These are phyloP conservation scores for Talaromyces amestolkiae DNA, from an alignment of 2,329 filamentous ascomycete species.

Conservation along the genomic window DNA sequence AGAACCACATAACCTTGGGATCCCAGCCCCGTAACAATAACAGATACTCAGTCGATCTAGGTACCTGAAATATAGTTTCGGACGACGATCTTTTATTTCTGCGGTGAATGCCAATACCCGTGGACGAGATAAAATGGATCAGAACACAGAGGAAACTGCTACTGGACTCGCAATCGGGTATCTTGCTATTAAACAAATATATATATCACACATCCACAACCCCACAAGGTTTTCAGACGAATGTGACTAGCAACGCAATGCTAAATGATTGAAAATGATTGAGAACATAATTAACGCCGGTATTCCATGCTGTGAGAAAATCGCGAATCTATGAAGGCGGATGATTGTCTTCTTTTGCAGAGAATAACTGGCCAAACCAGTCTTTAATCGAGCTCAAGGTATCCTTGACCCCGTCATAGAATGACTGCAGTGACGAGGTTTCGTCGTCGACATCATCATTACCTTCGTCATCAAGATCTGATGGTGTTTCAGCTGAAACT, in stretches of 20 bases:
- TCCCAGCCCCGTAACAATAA: too few species aligned
- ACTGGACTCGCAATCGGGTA: neutral
- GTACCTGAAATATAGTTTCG: neutral
- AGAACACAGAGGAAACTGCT: neutral
- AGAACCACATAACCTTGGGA: neutral
- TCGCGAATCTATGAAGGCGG: neutral
- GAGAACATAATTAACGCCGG: neutral
- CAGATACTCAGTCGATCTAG: neutral
- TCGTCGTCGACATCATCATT: neutral
- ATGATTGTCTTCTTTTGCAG: slow-evolving; percentile 14
- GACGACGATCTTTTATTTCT: neutral
- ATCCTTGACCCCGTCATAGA: slow-evolving; percentile 17
- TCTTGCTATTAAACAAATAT: slow-evolving; percentile 4
- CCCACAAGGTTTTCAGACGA: neutral
- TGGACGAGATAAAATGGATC: neutral
- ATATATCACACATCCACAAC: neutral
- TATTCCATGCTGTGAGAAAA: slow-evolving; percentile 5
- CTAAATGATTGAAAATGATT: neutral
- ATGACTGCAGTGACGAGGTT: slow-evolving; percentile 10
- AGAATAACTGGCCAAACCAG: slow-evolving; percentile 19
- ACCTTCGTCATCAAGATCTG: neutral
- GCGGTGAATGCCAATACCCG: neutral
- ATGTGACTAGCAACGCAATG: neutral
- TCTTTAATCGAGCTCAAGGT: slow-evolving; percentile 18
- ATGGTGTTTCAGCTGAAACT: neutral